Base-by-base conservation (phyloP, 2,329 filamentous ascomycete genomes). In the Sclerotinia nivalis region DNA sequence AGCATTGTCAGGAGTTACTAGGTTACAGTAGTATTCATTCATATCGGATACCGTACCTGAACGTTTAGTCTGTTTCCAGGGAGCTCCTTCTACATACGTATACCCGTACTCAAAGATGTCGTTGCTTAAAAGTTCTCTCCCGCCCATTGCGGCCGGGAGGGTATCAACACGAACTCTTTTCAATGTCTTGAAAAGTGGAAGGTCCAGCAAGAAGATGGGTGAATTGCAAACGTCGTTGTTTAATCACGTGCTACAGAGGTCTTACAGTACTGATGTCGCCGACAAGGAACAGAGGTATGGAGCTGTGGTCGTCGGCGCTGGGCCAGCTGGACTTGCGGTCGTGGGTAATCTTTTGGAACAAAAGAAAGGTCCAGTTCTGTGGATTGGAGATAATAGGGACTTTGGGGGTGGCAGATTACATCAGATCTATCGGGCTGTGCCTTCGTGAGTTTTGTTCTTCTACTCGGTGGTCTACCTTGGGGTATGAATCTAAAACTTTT, bases 271-370 rank as follows among this genome's bases (percentile, higher is more conserved):
- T 12, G 59, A 58, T 37, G 40, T 64, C 22, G 18, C 22, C 20
- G n/a, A 45, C 52, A 60, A 25, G 28, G 54, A 70, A 47, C 54
- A 62, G 47, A 75, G 72, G 75, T 87, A 83, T 74, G 83, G 82
- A 64, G 86, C 86, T 4, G 83, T 88, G 1, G 86, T 89, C 2
- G 84, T 88, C 28, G 87, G 87, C 65, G 85, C 83, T 68, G 87
- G 87, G 22, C 84, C 86, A 4, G 85, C 85, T 56, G 88, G 88
- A 69, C 83, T 89, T 69, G 87, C 86, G 4, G 84, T 84, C 9
- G 81, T 89, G 34, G 87, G 88, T n/a, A 88, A 88, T 74, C 78
- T 90, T 25, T 81, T 90, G 25, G 86, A 89, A 74, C 82, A 83
- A 45, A 81, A 83, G 60, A 79, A 83, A 10, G 78, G 80, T 12